Conservation (phyloP, 2,329 filamentous ascomycete species). For the Cryphonectria nitschkei region DNA sequence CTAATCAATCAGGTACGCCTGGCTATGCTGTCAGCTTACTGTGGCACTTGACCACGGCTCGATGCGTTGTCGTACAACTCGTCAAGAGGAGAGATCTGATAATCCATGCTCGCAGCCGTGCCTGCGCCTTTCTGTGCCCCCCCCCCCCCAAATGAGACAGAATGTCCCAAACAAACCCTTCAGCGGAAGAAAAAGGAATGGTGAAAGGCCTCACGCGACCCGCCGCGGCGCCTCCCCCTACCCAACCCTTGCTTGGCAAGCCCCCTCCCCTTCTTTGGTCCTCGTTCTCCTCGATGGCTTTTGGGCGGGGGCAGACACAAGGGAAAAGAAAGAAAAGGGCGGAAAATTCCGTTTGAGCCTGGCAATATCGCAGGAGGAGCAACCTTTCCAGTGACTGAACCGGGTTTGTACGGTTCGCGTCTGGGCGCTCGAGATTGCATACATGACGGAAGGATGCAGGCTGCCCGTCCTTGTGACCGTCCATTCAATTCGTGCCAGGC, state of each 20-base stretch:
- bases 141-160: neutral
- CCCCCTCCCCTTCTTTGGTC: neutral
- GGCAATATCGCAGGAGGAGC: neutral
- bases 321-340: neutral
- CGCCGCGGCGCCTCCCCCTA: neutral
- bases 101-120: neutral
- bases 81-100: neutral
- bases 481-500: neutral
- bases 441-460: neutral
- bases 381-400: neutral
- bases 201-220: neutral
- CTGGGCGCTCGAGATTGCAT: neutral
- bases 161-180: neutral
- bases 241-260: neutral
- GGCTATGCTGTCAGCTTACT: conserved; percentile 11
- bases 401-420: neutral
- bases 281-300: neutral
- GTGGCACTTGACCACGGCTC: neutral
- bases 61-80: neutral
- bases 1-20: neutral
- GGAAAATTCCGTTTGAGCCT: neutral
- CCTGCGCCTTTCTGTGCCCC: too few species aligned
- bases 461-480: conserved; percentile 2
- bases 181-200: neutral
- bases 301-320: neutral